phyloP scores from a whole-genome alignment of 164 flowering plant species.

The Chimonanthus praecox region DNA sequence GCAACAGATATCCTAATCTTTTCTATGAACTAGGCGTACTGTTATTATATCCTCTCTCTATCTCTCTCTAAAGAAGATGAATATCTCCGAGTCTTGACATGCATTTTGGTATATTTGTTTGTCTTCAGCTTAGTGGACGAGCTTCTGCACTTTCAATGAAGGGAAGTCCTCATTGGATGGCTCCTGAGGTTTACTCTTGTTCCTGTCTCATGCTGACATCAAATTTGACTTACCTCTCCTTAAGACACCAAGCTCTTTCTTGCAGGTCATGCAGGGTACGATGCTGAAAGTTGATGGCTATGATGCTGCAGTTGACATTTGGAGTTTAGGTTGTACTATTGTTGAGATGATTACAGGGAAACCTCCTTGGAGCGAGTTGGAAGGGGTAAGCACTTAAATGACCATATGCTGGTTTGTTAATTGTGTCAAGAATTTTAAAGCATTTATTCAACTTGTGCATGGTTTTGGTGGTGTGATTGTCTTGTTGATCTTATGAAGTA shows the following conservation, averaged over 20 bases:
- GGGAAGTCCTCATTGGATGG: conserved; percentile 99
- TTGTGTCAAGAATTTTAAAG: not conserved
- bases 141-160: conserved; percentile 68
- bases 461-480: not conserved
- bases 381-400: conserved; percentile 56
- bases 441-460: not conserved
- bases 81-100: too few relatives aligned
- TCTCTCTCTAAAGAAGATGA: too few relatives aligned
- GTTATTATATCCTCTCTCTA: too few relatives aligned
- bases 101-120: not conserved
- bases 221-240: not conserved
- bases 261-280: conserved; percentile 43
- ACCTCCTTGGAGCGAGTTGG: conserved; percentile 93
- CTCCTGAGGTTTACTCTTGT: conserved; percentile 73
- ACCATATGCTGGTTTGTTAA: not conserved
- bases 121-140: conserved; percentile 64
- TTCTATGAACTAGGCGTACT: too few relatives aligned
- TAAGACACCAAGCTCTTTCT: not conserved
- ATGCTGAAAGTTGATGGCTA: conserved; percentile 54
- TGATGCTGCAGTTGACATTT: conserved; percentile 78
- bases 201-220: not conserved
- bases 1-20: too few relatives aligned
- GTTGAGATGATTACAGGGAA: conserved; percentile 87
- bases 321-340: conserved; percentile 97
- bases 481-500: not conserved